Percentiles rank a stretch among this genome's conserved stretches.
phyloP scores from a whole-genome alignment of 768 basidiomycete genomes.

The Mycena olivaceomarginata region DNA sequence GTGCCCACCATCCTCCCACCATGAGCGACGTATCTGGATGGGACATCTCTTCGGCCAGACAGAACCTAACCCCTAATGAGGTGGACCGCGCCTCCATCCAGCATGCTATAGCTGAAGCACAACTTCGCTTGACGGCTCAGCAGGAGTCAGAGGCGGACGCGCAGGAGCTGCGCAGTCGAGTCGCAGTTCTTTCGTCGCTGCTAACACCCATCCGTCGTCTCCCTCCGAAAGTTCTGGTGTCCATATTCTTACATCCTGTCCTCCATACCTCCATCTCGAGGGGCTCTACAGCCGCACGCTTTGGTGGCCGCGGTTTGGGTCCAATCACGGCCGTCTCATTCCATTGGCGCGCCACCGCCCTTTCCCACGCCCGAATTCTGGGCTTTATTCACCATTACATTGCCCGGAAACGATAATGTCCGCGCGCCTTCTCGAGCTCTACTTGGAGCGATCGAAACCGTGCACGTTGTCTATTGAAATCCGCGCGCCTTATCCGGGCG shows the following conservation, averaged over 20 bases:
- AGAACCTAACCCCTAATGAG: constrained; percentile 5
- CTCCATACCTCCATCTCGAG: constrained; percentile 16
- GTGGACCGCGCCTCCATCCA: constrained; percentile 7
- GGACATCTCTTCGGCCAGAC: background rate
- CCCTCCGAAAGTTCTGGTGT: background rate
- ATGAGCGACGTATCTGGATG: background rate
- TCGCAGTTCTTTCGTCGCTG: constrained; percentile 21
- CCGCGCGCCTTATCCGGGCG: background rate
- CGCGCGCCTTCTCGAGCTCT: constrained; percentile 2
- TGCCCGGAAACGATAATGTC: constrained; percentile 13
- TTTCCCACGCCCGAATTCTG: constrained; percentile 21
- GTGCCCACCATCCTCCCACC: background rate
- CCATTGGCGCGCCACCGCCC: constrained; percentile 18
- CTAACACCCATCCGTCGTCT: constrained; percentile 24
- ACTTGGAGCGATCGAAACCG: constrained; percentile 19
- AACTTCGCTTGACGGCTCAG: background rate
- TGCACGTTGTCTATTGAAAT: constrained; percentile 14
- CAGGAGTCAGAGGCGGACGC: constrained; percentile 5
- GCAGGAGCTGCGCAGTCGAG: background rate
- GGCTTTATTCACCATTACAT: constrained; percentile 13
- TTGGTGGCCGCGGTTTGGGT: constrained; percentile 11
- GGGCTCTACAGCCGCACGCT: background rate
- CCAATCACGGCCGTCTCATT: constrained; percentile 10
- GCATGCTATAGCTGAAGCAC: background rate
- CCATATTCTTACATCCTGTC: constrained; percentile 15